Percentiles rank a stretch among this genome's conserved stretches.
These are phyloP conservation scores for Lagenaria siceraria DNA, from an alignment of 306 rosid genomes.

Conservation along the genomic window DNA sequence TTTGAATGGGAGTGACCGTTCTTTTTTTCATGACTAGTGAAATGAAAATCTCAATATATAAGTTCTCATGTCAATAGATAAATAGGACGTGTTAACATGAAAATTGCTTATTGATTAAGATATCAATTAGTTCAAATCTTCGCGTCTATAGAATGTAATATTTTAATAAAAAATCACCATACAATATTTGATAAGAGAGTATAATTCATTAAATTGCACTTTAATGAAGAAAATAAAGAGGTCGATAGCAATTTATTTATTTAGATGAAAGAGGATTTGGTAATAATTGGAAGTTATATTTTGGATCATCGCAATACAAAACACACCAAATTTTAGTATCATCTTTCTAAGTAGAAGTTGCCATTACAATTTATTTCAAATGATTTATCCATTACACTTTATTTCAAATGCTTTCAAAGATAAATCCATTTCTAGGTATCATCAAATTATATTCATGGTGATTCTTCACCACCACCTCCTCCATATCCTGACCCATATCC, in stretches of 20 bases:
- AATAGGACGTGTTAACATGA: no score
- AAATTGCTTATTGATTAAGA: not conserved
- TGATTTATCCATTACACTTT: not conserved
- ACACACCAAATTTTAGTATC: not conserved
- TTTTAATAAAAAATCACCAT: no score
- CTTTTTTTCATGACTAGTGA: no score
- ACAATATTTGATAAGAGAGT: not conserved
- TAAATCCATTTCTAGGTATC: not conserved
- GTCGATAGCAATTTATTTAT: not conserved
- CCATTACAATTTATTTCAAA: not conserved
- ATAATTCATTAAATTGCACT: no score
- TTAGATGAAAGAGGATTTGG: not conserved
- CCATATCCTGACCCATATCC: slow-evolving; percentile 10
- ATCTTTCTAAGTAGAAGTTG: not conserved
- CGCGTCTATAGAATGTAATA: no score
- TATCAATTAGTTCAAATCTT: no score
- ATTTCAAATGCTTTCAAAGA: not conserved
- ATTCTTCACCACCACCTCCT: slow-evolving; percentile 6
- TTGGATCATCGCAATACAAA: not conserved
- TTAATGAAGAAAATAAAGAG: not conserved
- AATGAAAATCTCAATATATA: no score
- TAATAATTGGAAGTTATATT: not conserved
- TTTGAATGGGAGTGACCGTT: no score
- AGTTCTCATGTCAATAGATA: no score
- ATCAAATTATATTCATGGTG: not conserved